phyloP scores from a whole-genome alignment of 2,329 filamentous ascomycete genomes.

The Thielaviopsis euricoi region DNA sequence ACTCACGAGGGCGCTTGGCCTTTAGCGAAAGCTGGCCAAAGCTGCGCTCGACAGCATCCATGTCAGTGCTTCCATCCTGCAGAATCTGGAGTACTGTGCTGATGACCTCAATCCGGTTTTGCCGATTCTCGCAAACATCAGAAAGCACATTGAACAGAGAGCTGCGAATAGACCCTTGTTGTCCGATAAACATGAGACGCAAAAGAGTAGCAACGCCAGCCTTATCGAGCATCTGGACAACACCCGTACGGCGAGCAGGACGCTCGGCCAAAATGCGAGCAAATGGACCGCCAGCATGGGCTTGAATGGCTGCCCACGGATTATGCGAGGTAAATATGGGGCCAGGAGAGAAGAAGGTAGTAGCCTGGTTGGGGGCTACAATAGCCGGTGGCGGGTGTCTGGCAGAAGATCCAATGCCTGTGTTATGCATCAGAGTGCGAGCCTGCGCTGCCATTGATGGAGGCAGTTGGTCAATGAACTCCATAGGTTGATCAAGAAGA shows the following conservation, averaged over 20 bases:
- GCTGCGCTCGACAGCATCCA: constrained; percentile 85
- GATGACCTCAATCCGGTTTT: constrained; percentile 85
- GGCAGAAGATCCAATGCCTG: neutral
- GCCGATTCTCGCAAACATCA: constrained; percentile 89
- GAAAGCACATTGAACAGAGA: constrained; percentile 77
- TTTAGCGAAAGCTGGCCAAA: constrained; percentile 85
- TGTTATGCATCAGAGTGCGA: constrained; percentile 40
- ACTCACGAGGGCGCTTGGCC: constrained; percentile 62
- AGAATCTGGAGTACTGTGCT: constrained; percentile 84
- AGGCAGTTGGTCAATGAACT: constrained; percentile 68
- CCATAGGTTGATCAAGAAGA: constrained; percentile 79
- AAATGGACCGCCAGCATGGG: neutral
- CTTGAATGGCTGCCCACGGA: neutral
- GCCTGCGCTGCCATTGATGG: constrained; percentile 78
- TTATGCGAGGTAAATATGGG: neutral
- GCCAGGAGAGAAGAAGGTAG: neutral
- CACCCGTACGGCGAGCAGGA: constrained; percentile 41
- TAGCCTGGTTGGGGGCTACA: neutral
- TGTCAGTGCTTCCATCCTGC: constrained; percentile 86
- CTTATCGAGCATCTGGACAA: constrained; percentile 95
- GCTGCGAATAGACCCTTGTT: constrained; percentile 70
- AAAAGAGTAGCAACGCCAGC: constrained; percentile 87
- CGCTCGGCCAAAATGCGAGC: neutral
- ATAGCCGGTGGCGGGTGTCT: neutral
- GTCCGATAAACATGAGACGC: constrained; percentile 94